phyloP scores from a whole-genome alignment of 108 stramenopile species.

The Cylindrotheca fusiformis region DNA sequence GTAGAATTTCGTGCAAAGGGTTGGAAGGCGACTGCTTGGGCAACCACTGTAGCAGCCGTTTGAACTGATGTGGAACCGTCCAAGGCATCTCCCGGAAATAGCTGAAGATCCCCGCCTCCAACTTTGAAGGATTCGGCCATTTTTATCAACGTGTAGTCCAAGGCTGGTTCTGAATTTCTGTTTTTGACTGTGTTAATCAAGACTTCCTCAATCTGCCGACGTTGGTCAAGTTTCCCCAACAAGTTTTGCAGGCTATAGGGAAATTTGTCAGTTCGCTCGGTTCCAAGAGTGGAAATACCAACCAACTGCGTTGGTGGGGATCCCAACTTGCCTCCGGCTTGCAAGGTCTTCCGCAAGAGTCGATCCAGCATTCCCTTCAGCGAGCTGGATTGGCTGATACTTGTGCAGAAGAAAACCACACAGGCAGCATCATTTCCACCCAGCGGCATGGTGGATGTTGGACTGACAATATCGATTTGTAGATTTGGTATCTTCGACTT shows the following conservation, averaged over 20 bases:
- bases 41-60: conserved; percentile 26
- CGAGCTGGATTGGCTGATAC: conserved; percentile 36
- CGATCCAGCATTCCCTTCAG: conserved; percentile 57
- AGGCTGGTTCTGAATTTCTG: conserved; percentile 40
- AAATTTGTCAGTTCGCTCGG: conserved; percentile 70
- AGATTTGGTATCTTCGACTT: conserved; percentile 43
- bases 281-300: conserved; percentile 66
- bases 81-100: conserved; percentile 59
- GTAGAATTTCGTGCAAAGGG: conserved; percentile 49
- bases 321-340: conserved; percentile 36
- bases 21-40: conserved; percentile 46
- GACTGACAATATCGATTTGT: conserved; percentile 43
- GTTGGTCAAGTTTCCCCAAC: conserved; percentile 69
- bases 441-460: conserved; percentile 62
- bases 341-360: conserved; percentile 56
- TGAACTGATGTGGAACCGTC: conserved; percentile 41
- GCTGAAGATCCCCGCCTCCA: conserved; percentile 17
- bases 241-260: conserved; percentile 79
- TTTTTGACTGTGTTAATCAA: conserved; percentile 46
- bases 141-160: conserved; percentile 85
- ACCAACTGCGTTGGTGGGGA: conserved; percentile 78
- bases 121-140: conserved; percentile 49
- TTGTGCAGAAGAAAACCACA: conserved; percentile 60
- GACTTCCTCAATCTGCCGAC: conserved; percentile 68
- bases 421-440: conserved; percentile 66